Percentiles rank a stretch among this genome's conserved stretches.
phyloP scores from a whole-genome alignment of 768 basidiomycete species.

The Sporobolomyces pararoseus region DNA sequence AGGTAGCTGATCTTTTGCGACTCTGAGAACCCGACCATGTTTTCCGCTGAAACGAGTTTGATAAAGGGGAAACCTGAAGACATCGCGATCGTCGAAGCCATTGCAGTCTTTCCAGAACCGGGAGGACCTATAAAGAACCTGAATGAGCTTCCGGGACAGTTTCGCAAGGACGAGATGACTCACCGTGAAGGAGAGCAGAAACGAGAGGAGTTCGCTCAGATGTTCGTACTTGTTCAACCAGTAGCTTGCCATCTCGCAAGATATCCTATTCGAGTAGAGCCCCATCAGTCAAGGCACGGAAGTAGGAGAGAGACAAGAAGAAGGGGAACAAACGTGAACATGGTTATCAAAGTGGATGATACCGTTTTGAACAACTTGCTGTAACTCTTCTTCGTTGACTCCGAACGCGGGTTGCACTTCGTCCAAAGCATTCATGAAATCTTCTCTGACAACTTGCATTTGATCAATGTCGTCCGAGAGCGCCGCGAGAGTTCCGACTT shows the following conservation, averaged over 20 bases:
- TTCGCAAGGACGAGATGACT: neutral
- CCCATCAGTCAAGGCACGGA: neutral
- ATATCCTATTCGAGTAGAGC: conserved; percentile 67
- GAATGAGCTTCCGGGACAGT: too few species aligned
- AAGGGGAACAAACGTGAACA: conserved; percentile 67
- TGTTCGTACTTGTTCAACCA: conserved; percentile 88
- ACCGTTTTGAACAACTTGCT: conserved; percentile 88
- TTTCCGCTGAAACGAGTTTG: conserved; percentile 91
- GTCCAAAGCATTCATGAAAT: conserved; percentile 84
- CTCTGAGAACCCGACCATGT: conserved; percentile 95
- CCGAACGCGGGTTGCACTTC: conserved; percentile 97
- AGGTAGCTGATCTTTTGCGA: conserved; percentile 84
- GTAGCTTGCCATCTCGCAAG: conserved; percentile 74
- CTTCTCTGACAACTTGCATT: conserved; percentile 74
- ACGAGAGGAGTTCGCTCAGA: conserved; percentile 88
- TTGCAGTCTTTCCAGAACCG: conserved; percentile 88
- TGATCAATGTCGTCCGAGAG: conserved; percentile 94
- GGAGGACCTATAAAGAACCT: conserved; percentile 64
- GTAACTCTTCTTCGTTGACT: conserved; percentile 92
- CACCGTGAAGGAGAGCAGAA: conserved; percentile 75
- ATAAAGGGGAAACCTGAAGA: conserved; percentile 95
- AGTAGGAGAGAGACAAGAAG: conserved; percentile 10
- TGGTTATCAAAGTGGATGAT: conserved; percentile 78
- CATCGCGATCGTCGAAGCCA: conserved; percentile 90
- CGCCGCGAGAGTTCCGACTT: conserved; percentile 94